A percentile compares a stretch with the other conserved stretches of the same genome.
Conservation (phyloP, 2,329 filamentous ascomycete species). For the Penicillium sclerotiorum region DNA sequence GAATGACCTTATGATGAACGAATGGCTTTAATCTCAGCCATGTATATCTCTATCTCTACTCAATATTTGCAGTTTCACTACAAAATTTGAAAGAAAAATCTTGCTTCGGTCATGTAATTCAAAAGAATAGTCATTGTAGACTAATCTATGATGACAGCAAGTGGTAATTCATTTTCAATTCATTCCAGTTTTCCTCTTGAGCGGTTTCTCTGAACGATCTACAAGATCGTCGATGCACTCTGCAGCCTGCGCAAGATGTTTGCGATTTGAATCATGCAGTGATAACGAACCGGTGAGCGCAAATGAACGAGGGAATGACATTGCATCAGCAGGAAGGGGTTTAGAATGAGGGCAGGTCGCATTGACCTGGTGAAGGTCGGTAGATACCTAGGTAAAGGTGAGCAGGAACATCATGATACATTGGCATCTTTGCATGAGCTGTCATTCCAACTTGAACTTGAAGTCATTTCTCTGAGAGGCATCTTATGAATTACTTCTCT, state of each 20-base stretch:
- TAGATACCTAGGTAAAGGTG: conserved; percentile 18
- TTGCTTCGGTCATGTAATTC: too few species aligned
- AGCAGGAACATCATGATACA: too few species aligned
- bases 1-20: conserved; percentile 23
- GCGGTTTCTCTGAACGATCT: conserved; percentile 30
- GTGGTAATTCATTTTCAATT: too few species aligned
- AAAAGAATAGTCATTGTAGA: too few species aligned
- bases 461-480: too few species aligned
- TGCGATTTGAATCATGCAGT: conserved; percentile 42
- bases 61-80: neutral
- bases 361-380: conserved; percentile 18
- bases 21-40: conserved; percentile 6
- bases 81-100: too few species aligned
- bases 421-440: too few species aligned
- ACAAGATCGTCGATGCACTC: conserved; percentile 27
- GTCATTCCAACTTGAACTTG: too few species aligned
- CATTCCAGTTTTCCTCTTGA: conserved; percentile 39
- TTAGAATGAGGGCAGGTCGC: conserved; percentile 21
- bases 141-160: too few species aligned
- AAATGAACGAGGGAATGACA: conserved; percentile 22
- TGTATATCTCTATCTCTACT: conserved; percentile 10
- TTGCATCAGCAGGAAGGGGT: conserved; percentile 20
- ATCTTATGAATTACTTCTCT: too few species aligned
- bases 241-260: conserved; percentile 32
- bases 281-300: conserved; percentile 31